Base-by-base conservation (phyloP, 805 yeast genomes). In the Helenozyma baotianmanensis region DNA sequence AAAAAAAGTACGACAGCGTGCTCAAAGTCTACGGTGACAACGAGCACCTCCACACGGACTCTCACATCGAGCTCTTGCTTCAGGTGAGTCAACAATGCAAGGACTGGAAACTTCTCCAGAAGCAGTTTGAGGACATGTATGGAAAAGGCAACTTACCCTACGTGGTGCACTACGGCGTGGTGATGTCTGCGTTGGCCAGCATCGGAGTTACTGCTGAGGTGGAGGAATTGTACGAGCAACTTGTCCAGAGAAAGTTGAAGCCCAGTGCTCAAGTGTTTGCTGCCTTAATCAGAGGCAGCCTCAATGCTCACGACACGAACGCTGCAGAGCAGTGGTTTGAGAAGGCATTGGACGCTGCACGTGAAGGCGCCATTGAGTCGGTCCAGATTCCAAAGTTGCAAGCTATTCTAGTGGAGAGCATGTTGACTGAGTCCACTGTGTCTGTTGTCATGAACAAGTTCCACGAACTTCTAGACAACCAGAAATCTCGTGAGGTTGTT, bases 151-250 rank as follows among this genome's bases (percentile, higher is more conserved):
- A 71, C 25, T 54, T 74, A 16, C 83, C 84, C 1, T 67, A 68
- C 29, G 56, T 66, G 19, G 48, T 52, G 18, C 85, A 82, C 43
- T 82, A 82, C 50, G 64, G 72, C 3, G 69, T 76, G 12, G 77
- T 80, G 9, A 78, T 83, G 72, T 56, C 63, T 33, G 76, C 82
- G 0, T 57, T 83, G 39, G 78, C 84, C 1, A 41, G 48, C 4
- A 51, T 61, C 21, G 80, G 75, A 8, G 76, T 73, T 43, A 55
- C 48, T 25, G 66, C 53, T 24, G 71, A 67, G 50, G 77, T 73
- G 9, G 72, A 70, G 17, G 54, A 50, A 36, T 58, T 83, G 36
- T 80, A 66, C 55, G 39, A 58, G n/a, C 71, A 74, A 46, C 46
- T 78, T 19, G 28, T 58, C 4, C 54, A 61, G 32, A 60, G 79